Percentiles rank a stretch among this genome's conserved stretches.
Conservation (phyloP, 768 basidiomycete genomes). For the Lactarius evosmus region DNA sequence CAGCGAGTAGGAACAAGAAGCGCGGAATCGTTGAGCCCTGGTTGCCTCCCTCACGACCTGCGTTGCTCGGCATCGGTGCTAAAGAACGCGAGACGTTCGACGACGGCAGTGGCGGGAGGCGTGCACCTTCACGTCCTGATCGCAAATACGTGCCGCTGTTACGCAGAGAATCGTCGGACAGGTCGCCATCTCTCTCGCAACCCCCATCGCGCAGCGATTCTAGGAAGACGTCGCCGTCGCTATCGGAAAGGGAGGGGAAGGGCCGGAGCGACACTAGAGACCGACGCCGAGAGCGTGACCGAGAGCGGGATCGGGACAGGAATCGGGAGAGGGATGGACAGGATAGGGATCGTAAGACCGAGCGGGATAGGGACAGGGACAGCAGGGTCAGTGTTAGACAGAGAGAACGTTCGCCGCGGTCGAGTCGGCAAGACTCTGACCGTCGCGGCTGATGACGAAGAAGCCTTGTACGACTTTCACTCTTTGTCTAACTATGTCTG, state of each 20-base stretch:
- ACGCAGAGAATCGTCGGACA: constrained; percentile 55
- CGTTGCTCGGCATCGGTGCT: constrained; percentile 89
- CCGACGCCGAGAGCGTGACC: constrained; percentile 3
- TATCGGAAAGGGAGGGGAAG: constrained; percentile 10
- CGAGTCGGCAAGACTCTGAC: constrained; percentile 15
- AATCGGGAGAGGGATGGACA: constrained; percentile 11
- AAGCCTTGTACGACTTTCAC: not conserved
- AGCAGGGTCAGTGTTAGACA: not conserved
- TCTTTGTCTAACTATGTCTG: not conserved
- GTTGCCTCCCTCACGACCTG: constrained; percentile 76
- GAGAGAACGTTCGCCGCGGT: constrained; percentile 16
- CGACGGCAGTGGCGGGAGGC: constrained; percentile 56
- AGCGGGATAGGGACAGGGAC: constrained; percentile 31
- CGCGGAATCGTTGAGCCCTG: constrained; percentile 74
- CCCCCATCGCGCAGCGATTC: constrained; percentile 18
- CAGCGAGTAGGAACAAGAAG: constrained; percentile 52
- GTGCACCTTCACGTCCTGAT: constrained; percentile 52
- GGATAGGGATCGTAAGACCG: not conserved
- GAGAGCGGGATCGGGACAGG: constrained; percentile 1
- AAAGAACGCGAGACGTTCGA: constrained; percentile 78
- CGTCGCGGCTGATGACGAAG: constrained; percentile 2
- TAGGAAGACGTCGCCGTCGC: constrained; percentile 32
- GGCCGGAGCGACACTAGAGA: not conserved
- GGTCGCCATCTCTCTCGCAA: constrained; percentile 23
- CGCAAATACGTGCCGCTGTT: constrained; percentile 86